Evolutionary conservation across 2,329 filamentous ascomycete species (phyloP).

Genomic region (Aspergillus transmontanensis): DNA sequence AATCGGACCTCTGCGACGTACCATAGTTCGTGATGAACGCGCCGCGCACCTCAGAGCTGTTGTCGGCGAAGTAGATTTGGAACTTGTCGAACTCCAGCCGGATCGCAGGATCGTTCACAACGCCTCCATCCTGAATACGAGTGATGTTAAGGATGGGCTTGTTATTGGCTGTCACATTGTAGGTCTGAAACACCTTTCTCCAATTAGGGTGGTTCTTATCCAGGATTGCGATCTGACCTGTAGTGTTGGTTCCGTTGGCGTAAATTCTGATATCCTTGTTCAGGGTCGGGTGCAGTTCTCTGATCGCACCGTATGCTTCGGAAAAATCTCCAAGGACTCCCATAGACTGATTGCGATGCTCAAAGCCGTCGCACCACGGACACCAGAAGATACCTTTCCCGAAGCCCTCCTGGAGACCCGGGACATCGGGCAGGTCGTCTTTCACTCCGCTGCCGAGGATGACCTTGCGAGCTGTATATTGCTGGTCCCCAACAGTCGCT

Average conservation of each 20-base stretch:
- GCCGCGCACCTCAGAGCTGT: neutral
- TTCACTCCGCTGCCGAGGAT: neutral
- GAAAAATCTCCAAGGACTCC: constrained; percentile 49
- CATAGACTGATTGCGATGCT: constrained; percentile 60
- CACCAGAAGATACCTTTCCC: constrained; percentile 64
- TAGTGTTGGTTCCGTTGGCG: neutral
- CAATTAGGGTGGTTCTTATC: neutral
- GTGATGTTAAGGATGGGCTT: neutral
- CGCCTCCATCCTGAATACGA: neutral
- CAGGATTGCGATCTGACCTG: neutral
- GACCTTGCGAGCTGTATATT: neutral
- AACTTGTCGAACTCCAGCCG: neutral
- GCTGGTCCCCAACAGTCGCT: neutral
- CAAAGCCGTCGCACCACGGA: constrained; percentile 64
- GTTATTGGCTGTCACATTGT: neutral
- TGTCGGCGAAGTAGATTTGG: neutral
- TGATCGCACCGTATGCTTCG: neutral
- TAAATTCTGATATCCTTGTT: neutral
- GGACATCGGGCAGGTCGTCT: constrained; percentile 46
- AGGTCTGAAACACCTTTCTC: neutral
- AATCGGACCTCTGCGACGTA: neutral
- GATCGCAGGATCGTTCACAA: neutral
- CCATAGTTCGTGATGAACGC: neutral
- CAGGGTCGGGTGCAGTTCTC: neutral
- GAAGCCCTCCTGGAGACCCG: constrained; percentile 57